Base-by-base conservation (phyloP, 805 yeast genomes). In the Candida ponderosae region DNA sequence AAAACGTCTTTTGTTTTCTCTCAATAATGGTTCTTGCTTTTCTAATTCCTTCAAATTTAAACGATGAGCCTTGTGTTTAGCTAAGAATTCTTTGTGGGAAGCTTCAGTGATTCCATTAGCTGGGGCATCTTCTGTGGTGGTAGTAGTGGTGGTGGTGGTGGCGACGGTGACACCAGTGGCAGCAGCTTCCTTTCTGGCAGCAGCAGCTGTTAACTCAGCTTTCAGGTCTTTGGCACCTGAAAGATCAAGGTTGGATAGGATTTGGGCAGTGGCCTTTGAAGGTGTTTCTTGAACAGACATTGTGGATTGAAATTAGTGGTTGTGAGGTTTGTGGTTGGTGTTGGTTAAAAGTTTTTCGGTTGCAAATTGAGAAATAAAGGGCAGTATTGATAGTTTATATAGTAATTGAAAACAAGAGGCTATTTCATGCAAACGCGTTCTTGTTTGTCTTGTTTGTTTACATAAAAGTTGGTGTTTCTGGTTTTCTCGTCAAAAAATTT, bases 21-120 rank as follows among this genome's bases (percentile, higher is more conserved):
- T 56, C 54, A 90, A 74, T 54, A 90, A 65, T 1, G 97, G 97
- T 72, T 90, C 98, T 40, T 84, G 83, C 62, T 76, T 75, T 69
- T 90, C 96, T 53, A 75, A 51, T 43, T 68, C 85, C 67, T 80
- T 80, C 56, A 90, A 68, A 45, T 71, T 43, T 53, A 78, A 84
- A 66, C 94, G 80, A 60, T 83, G 88, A 23, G 72, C 76, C 48
- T 66, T 72, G 63, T 82, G 90, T 44, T 68, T 62, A 28, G 60
- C 59, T 54, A 82, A 66, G 62, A 82, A 83, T 34, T 64, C 59
- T 42, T 64, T 50, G 60, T 83, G 93, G 26, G 56, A 62, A 20
- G 60, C 62, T 38, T 58, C 56, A 27, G 52, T 44, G 18, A 48
- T 57, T 54, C 52, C 55, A 31, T 46, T 45, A 20, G 48, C 47